Conservation (phyloP, 305 asterid genomes). For the Fraxinus paxiana region DNA sequence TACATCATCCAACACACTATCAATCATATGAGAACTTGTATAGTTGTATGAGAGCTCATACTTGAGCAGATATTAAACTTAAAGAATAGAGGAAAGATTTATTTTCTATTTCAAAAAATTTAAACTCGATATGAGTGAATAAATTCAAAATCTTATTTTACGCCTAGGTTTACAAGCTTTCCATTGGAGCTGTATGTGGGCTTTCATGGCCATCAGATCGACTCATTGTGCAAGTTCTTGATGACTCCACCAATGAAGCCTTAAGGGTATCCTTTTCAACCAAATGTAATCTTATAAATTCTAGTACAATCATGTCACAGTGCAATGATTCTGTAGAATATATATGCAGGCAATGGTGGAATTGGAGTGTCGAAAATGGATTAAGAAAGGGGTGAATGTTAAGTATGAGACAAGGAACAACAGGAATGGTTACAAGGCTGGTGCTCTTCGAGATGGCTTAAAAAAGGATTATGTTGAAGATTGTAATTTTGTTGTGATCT, state of each 20-base stretch:
- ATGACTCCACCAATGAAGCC: conserved; percentile 43
- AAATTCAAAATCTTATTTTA: not conserved
- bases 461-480: conserved; percentile 34
- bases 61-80: not conserved
- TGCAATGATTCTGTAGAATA: not conserved
- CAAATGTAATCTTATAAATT: not conserved
- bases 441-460: conserved; percentile 48
- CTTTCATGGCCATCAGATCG: conserved; percentile 46
- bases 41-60: not conserved
- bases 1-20: not conserved
- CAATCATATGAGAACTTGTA: not conserved
- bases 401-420: conserved; percentile 44
- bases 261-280: conserved; percentile 26
- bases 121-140: not conserved
- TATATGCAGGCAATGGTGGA: conserved; percentile 36
- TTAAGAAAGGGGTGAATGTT: conserved; percentile 33
- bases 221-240: conserved; percentile 47
- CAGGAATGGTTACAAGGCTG: conserved; percentile 50
- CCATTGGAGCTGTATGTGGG: conserved; percentile 53
- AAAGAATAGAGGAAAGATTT: not conserved
- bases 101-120: not conserved
- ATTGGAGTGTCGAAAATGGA: conserved; percentile 47
- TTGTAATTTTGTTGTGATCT: conserved; percentile 43
- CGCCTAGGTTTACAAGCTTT: conserved; percentile 42
- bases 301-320: not conserved